Conservation (phyloP, 2,329 filamentous ascomycete species). For the Claviceps africana region DNA sequence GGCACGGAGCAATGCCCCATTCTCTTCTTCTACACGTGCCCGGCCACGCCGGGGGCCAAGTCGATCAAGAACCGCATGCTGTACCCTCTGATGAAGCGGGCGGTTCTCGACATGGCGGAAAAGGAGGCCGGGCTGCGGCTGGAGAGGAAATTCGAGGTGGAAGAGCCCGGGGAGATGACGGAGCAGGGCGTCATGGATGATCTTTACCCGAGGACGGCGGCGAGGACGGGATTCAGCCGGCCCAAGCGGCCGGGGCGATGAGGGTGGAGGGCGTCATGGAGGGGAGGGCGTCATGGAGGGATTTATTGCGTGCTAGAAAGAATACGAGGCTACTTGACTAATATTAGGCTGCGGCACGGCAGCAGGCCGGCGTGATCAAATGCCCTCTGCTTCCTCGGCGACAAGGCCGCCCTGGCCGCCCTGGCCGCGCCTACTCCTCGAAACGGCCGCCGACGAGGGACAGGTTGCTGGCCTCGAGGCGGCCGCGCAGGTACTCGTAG, state of each 20-base stretch:
- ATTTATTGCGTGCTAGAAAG: too few species aligned
- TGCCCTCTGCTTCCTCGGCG: too few species aligned
- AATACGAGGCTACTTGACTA: too few species aligned
- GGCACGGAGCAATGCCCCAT: constrained; percentile 43
- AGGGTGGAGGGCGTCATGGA: too few species aligned
- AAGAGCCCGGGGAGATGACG: constrained; percentile 56
- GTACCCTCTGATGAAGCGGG: constrained; percentile 58
- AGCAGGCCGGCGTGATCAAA: too few species aligned
- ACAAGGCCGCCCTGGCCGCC: too few species aligned
- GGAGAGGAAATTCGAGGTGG: constrained; percentile 56
- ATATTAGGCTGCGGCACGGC: too few species aligned
- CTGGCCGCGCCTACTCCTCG: constrained; percentile 47
- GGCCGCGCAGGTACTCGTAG: constrained; percentile 63
- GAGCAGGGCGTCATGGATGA: constrained; percentile 51
- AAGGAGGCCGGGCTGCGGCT: constrained; percentile 49
- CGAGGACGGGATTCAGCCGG: constrained; percentile 56
- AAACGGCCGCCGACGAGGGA: constrained; percentile 48
- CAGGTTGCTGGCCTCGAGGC: constrained; percentile 52
- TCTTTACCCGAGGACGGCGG: constrained; percentile 51
- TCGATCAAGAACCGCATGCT: constrained; percentile 74
- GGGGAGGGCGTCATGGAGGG: too few species aligned
- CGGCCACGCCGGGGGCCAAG: constrained; percentile 47
- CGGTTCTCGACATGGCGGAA: constrained; percentile 53
- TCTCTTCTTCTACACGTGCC: constrained; percentile 75
- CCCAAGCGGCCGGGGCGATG: constrained; percentile 65